Evolutionary conservation across 768 basidiomycete species (phyloP).

Genomic region (Lactarius psammicola): DNA sequence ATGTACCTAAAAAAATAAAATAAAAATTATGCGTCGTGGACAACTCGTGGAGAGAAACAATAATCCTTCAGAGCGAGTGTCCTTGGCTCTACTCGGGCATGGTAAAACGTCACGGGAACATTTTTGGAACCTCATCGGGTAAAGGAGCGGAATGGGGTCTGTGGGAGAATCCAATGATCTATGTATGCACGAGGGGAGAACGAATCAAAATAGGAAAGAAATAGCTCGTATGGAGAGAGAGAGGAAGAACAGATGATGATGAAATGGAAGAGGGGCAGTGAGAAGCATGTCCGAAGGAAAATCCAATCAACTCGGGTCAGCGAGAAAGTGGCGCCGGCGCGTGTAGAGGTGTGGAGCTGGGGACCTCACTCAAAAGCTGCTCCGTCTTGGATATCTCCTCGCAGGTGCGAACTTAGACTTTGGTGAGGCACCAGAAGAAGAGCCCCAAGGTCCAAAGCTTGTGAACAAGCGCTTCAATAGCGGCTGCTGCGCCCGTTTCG

Average conservation of each 20-base stretch:
- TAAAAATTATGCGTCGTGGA: slow-evolving; percentile 11
- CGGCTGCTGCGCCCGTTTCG: slow-evolving; percentile 20
- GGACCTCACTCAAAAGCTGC: slow-evolving; percentile 9
- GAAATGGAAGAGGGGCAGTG: slow-evolving; percentile 10
- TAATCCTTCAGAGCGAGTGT: slow-evolving; percentile 1
- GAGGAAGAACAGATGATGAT: background rate
- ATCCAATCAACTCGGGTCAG: background rate
- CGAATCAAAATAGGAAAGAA: background rate
- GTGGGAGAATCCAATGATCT: background rate
- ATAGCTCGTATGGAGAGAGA: background rate
- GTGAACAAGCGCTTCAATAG: slow-evolving; percentile 27
- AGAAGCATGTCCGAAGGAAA: background rate
- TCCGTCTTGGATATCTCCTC: slow-evolving; percentile 20
- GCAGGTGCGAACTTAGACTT: slow-evolving; percentile 13
- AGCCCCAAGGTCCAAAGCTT: slow-evolving; percentile 23
- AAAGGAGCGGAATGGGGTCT: background rate
- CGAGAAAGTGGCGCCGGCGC: background rate
- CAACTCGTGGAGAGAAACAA: slow-evolving; percentile 1
- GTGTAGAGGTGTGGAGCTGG: background rate
- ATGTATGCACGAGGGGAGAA: slow-evolving; percentile 1
- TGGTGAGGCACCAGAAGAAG: slow-evolving; percentile 15
- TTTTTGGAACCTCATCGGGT: slow-evolving; percentile 6
- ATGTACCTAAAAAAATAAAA: slow-evolving; percentile 9
- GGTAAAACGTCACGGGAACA: slow-evolving; percentile 10
- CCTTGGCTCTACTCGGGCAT: slow-evolving; percentile 5